A percentile compares a stretch with the other conserved stretches of the same genome.
These are phyloP conservation scores for Agaricus subrufescens DNA, from an alignment of 768 basidiomycete species.

Conservation along the genomic window DNA sequence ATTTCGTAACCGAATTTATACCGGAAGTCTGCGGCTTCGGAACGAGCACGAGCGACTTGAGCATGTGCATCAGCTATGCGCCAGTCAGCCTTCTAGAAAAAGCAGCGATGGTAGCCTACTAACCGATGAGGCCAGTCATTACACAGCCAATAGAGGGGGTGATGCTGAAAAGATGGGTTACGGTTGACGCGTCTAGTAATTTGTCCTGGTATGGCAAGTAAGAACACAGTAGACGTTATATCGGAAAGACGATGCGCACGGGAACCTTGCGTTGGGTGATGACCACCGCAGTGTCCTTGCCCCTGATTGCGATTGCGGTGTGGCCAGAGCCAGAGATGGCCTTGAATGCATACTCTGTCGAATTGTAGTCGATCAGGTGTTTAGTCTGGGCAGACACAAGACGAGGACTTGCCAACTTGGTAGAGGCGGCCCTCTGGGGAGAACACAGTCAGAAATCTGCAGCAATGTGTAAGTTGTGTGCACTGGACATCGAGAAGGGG, in stretches of 20 bases:
- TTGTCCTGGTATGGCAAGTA: conserved; percentile 68
- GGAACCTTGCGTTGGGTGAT: conserved; percentile 99
- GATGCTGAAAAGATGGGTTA: conserved; percentile 94
- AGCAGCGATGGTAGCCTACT: conserved; percentile 13
- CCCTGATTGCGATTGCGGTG: conserved; percentile 88
- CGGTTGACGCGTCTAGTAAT: conserved; percentile 88
- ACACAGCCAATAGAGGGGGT: conserved; percentile 97
- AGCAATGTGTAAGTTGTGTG: neutral
- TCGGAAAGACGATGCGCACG: conserved; percentile 43
- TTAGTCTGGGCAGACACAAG: neutral
- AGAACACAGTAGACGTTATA: neutral
- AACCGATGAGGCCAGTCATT: conserved; percentile 95
- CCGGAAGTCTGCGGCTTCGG: conserved; percentile 88
- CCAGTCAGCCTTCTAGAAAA: conserved; percentile 4
- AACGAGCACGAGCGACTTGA: conserved; percentile 81
- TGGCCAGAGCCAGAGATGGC: conserved; percentile 97
- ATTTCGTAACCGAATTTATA: conserved; percentile 99
- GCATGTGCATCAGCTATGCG: conserved; percentile 82
- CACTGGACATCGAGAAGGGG: neutral
- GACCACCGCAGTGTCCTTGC: conserved; percentile 91
- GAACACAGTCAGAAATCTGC: conserved; percentile 92
- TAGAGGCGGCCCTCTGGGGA: conserved; percentile 96
- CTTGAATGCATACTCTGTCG: conserved; percentile 96
- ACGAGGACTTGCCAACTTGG: conserved; percentile 80
- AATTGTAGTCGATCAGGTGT: conserved; percentile 1